Base-by-base conservation (phyloP, 2,329 filamentous ascomycete species). In the Atkinsonella hypoxylon region DNA sequence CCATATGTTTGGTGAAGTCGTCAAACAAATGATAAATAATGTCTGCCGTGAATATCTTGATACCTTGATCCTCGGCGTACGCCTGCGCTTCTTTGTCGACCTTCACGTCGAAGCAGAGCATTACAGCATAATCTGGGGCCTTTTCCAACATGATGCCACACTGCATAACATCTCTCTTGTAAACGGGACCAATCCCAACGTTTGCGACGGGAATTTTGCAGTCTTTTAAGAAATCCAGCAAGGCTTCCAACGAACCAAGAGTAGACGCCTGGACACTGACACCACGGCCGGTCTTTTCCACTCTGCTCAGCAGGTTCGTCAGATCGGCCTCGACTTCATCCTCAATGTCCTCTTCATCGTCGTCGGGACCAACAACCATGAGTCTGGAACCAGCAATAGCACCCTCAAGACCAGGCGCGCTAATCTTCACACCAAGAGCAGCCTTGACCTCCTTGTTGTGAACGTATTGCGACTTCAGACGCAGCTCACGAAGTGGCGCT, bases 391-490 rank as follows among this genome's bases (percentile, higher is more conserved):
- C 93, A 54, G 93, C 93, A 67, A 98, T 97, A 58, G 94, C 93
- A 55, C 88, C 85, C 67, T 98, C 93, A 20, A 98, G 85, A 56
- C 90, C 89, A 59, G 95, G 94, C 43, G 91, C 93, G 56, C 89
- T 89, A 64, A 98, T 97, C 80, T 98, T 98, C 68, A 98, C 89
- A 85, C 93, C 93, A 63, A 98, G 80, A 9, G 93, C 89, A 18
- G 94, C 93, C 77, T 96, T 98, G 72, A 96, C 90, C 68, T 95
- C 89, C 75, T 98, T 97, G 75, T 98, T 96, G 75, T 98, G 94
- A 31, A 98, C 91, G 62, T 98, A 98, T 55, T 84, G 79, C 3
- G 90, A 95, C 72, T 97, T 97, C 61, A 98, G 81, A 67, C 94
- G 89, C 57, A 98, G 71, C 67, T 98, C 93, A 65, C 89, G 93